Evolutionary conservation across 305 asterid genomes (phyloP).

Genomic region (Fraxinus xanthoxyloides): DNA sequence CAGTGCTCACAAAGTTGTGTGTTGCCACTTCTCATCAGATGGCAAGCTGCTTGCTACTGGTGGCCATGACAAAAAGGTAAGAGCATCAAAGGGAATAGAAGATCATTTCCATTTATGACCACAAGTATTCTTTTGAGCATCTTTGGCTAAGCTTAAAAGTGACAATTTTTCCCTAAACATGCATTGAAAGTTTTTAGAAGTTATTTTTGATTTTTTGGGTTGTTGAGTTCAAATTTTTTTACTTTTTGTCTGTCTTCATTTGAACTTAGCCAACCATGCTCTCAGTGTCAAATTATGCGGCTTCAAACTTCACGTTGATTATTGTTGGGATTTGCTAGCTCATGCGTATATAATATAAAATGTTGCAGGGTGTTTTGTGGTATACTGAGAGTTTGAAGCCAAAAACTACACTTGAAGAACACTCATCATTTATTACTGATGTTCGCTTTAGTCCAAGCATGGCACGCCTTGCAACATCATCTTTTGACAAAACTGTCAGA

Average conservation of each 20-base stretch:
- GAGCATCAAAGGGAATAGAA: neutral
- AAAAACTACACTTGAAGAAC: constrained; percentile 87
- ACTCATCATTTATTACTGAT: constrained; percentile 75
- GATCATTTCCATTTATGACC: neutral
- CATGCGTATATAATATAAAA: constrained; percentile 1
- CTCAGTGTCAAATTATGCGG: neutral
- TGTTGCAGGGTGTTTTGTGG: constrained; percentile 86
- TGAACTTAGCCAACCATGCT: neutral
- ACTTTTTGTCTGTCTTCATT: neutral
- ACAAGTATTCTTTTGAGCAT: neutral
- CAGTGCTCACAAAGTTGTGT: constrained; percentile 72
- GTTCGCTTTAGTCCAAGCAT: constrained; percentile 95
- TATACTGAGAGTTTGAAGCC: constrained; percentile 70
- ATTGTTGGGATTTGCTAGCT: constrained; percentile 3
- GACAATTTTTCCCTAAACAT: neutral
- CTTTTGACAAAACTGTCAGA: constrained; percentile 91
- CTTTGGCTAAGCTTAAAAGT: neutral
- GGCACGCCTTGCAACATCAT: constrained; percentile 96
- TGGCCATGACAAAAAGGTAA: constrained; percentile 96
- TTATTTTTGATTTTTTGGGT: neutral
- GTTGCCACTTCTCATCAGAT: constrained; percentile 99
- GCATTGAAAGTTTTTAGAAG: neutral
- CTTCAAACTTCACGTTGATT: constrained; percentile 5
- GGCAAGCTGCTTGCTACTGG: constrained; percentile 96
- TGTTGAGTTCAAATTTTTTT: neutral